Base-by-base conservation (phyloP, 768 basidiomycete species). In the Hortiboletus flavorubellus region DNA sequence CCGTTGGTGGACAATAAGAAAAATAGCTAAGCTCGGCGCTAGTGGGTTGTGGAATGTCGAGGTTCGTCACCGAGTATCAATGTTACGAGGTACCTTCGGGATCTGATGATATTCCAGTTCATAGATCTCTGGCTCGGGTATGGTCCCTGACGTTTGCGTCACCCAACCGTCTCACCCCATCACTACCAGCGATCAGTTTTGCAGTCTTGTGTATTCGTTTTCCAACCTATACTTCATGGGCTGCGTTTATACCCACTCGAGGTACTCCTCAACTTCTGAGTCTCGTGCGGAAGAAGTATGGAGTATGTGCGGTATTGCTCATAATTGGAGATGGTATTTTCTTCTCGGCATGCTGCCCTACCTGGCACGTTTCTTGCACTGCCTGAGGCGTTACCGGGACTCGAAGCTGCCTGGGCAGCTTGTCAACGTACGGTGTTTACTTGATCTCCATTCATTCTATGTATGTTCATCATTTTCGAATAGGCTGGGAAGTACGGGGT, bases 91-190 rank as follows among this genome's bases (percentile, higher is more conserved):
- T 29, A 40, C 14, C 39, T 33, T 47, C 31, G 3, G 38, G 44
- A 33, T 55, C 56, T 57, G 56, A 60, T 48, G 31, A 16, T 35
- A 29, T 46, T 42, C 1, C 53, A 89, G 85, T 93, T 93, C 67
- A 72, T 85, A 15, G 91, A 92, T 76, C 91, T 93, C 82, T 93
- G 91, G 91, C 77, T 93, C 68, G 91, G 89, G 89, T 89, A 69
- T 51, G 80, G 65, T 29, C 49, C 14, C 31, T 2, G 37, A 46
- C 4, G 10, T 23, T 40, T 43, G 9, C 26, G 33, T 41, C 29
- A 46, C 3, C 8, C 10, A 51, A 30, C 15, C 16, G 23, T 56
- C 54, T 65, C 53, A 64, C 45, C 12, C 21, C 30, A 10, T 54
- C 14, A 12, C 26, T 39, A 30, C 38, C 63, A 91, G 89, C 14